Evolutionary conservation across 139 green algal species (phyloP).

Genomic region (Volvox africanus): DNA sequence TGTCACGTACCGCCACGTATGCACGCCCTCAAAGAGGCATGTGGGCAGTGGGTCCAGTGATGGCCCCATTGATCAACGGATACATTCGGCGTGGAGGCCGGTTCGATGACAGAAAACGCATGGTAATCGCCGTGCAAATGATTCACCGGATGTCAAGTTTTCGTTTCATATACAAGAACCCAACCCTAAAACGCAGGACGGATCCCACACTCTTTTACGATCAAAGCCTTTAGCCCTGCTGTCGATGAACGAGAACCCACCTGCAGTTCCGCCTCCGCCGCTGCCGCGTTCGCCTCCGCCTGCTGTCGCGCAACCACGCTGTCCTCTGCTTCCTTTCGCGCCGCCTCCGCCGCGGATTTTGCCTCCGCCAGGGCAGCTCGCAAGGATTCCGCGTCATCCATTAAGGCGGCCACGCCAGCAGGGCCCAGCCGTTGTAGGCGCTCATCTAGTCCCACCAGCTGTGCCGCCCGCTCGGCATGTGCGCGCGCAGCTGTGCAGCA

Average conservation of each 20-base stretch:
- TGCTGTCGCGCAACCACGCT: background rate
- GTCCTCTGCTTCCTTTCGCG: background rate
- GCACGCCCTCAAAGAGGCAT: too few species aligned
- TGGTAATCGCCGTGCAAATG: too few species aligned
- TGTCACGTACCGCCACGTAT: too few species aligned
- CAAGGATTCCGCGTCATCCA: constrained; percentile 8
- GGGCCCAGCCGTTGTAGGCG: constrained; percentile 14
- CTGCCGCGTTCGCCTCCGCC: constrained; percentile 16
- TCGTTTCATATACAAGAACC: too few species aligned
- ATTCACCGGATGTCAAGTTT: too few species aligned
- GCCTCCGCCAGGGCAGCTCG: constrained; percentile 8
- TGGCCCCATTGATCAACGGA: too few species aligned
- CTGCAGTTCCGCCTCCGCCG: constrained; percentile 10
- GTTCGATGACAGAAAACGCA: too few species aligned
- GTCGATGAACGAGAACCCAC: background rate
- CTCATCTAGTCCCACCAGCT: constrained; percentile 1
- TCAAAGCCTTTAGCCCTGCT: too few species aligned
- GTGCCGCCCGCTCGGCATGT: background rate
- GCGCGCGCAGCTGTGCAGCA: background rate
- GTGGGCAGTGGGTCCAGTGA: too few species aligned
- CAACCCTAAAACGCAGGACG: too few species aligned
- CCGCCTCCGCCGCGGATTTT: background rate
- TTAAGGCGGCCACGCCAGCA: constrained; percentile 9
- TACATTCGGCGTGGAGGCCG: too few species aligned
- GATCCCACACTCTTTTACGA: too few species aligned